These are phyloP conservation scores for Pleurotus eryngii DNA, from an alignment of 768 basidiomycete species.

Conservation along the genomic window DNA sequence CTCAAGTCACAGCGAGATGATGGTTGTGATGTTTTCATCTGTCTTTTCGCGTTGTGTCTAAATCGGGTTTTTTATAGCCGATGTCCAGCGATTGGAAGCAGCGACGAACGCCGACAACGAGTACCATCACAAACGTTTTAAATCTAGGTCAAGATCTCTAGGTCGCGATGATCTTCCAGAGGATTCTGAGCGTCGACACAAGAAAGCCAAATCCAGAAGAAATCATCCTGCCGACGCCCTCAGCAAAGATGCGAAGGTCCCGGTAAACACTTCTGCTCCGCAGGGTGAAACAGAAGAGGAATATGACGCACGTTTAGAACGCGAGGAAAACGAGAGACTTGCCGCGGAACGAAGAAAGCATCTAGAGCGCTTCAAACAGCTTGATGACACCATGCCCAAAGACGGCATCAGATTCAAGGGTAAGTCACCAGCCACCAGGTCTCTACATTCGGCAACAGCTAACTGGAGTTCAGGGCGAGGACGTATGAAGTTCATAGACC, in stretches of 20 bases:
- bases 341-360: slow-evolving; percentile 44
- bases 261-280: not conserved
- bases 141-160: slow-evolving; percentile 10
- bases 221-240: slow-evolving; percentile 8
- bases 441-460: not conserved
- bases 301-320: slow-evolving; percentile 65
- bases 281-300: slow-evolving; percentile 65
- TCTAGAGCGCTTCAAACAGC: slow-evolving; percentile 44
- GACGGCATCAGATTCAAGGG: slow-evolving; percentile 68
- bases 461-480: slow-evolving; percentile 47
- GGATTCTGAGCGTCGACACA: slow-evolving; percentile 12
- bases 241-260: slow-evolving; percentile 9
- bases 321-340: slow-evolving; percentile 60
- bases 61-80: not conserved
- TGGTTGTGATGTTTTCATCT: not conserved
- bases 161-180: slow-evolving; percentile 26
- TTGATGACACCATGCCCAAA: slow-evolving; percentile 28
- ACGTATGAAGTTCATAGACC: slow-evolving; percentile 66
- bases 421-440: slow-evolving; percentile 14
- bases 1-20: slow-evolving; percentile 15
- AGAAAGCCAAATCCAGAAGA: slow-evolving; percentile 9
- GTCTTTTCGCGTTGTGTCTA: slow-evolving; percentile 8
- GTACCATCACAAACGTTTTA: slow-evolving; percentile 7
- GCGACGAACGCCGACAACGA: slow-evolving; percentile 16
- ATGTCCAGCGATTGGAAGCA: slow-evolving; percentile 16